Base-by-base conservation (phyloP, 495 filamentous ascomycete species). In the Penicillium crystallinum region DNA sequence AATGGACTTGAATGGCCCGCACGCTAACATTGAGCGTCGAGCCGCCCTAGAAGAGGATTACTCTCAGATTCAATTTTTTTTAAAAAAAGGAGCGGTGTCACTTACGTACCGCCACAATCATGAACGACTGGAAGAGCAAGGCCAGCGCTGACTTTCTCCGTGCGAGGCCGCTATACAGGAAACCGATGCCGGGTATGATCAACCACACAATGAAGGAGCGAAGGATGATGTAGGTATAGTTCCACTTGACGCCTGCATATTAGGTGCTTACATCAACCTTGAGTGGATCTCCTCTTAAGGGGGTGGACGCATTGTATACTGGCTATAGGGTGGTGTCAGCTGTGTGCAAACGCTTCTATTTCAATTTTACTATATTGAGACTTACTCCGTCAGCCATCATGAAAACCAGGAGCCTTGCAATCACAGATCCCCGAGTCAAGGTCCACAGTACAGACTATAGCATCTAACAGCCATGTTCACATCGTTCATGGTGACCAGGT, bases 181-280 rank as follows among this genome's bases (percentile, higher is more conserved):
- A 63, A 31, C 79, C 79, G 49, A 83, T 79, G 3, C 80, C 80
- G 4, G 81, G 81, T 12, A 83, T 78, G 38, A 82, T 82, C 39
- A 84, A 57, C 76, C 77, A 83, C 43, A 83, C 79, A 46, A 84
- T 68, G 44, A 76, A 77, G 8, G 63, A 69, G 46, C 77, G 79
- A 43, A 76, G 63, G 25, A 76, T 55, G 36, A 83, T 72, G 53
- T 78, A 81, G 52, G 65, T 65, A 55, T 78, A 77, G 51, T 83
- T 74, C 61, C 69, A 77, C 52, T 77, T 74, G 40, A 72, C 60
- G 25, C 79, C 79, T 9, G 50, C 54, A 54, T 74, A 79, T 56
- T 77, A 76, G 11, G 67, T 66, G 50, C 81, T 81, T 25, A 80
- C 77, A 50, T 80, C 72, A 19, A 77, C 57, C 27, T 69, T 56